Evolutionary conservation across 495 filamentous ascomycete genomes (phyloP).

Genomic region (Penicillium verhagenii): DNA sequence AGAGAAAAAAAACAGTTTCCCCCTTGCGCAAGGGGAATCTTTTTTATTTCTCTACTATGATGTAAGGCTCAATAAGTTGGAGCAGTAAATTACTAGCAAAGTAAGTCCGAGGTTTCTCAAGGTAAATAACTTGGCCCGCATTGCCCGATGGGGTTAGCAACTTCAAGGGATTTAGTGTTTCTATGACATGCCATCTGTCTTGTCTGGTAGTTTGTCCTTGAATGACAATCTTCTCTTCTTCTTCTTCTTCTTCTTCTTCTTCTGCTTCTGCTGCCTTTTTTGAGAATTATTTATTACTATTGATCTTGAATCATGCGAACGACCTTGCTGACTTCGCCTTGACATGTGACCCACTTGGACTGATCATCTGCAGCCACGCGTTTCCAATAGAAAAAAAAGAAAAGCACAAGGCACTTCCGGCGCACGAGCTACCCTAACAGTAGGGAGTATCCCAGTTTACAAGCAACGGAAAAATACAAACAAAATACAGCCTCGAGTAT

Average conservation of each 20-base stretch:
- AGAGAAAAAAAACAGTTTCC: background rate
- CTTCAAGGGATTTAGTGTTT: background rate
- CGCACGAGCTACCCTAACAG: background rate
- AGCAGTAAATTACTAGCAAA: background rate
- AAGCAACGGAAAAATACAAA: background rate
- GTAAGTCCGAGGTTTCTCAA: background rate
- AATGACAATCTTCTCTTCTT: background rate
- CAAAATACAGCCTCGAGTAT: background rate
- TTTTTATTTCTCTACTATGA: no score
- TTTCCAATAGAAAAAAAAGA: conserved; percentile 14
- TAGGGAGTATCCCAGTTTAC: background rate
- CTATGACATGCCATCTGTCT: no score
- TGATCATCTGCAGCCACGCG: conserved; percentile 17
- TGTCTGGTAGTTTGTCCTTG: no score
- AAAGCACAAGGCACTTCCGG: background rate
- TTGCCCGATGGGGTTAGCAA: conserved; percentile 26
- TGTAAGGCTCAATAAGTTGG: background rate
- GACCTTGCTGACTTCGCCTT: conserved; percentile 6
- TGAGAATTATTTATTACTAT: no score
- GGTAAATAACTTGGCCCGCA: conserved; percentile 24
- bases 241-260: background rate
- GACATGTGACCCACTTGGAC: conserved; percentile 37
- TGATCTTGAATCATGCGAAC: background rate
- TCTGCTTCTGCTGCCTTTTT: background rate
- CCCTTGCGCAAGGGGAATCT: background rate